Evolutionary conservation across 805 yeast species (phyloP).

Genomic region (Monosporozyma unispora): DNA sequence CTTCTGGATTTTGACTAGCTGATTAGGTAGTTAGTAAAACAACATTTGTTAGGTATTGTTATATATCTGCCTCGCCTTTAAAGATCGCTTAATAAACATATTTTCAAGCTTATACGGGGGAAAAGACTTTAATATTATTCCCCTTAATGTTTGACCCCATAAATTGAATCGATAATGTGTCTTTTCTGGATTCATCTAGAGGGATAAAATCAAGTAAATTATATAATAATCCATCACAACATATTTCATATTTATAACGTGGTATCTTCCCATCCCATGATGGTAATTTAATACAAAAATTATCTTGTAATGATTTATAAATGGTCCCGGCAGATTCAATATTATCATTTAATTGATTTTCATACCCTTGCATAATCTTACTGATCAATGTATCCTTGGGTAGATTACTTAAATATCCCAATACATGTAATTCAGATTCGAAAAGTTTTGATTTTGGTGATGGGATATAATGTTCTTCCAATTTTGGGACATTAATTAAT

Average conservation of each 20-base stretch:
- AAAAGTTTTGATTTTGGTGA: conserved; percentile 25
- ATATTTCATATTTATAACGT: conserved; percentile 16
- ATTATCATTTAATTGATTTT: conserved; percentile 8
- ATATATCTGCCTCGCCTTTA: too few relatives aligned
- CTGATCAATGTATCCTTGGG: conserved; percentile 7
- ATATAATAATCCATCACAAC: conserved; percentile 26
- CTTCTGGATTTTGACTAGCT: too few relatives aligned
- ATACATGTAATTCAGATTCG: conserved; percentile 15
- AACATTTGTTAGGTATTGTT: too few relatives aligned
- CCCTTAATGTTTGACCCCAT: background rate
- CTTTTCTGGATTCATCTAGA: background rate
- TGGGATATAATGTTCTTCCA: conserved; percentile 24
- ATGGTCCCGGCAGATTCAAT: conserved; percentile 10
- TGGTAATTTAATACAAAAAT: conserved; percentile 13
- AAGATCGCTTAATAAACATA: too few relatives aligned
- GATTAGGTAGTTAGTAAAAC: too few relatives aligned
- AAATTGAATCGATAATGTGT: conserved; percentile 1
- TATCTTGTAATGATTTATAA: conserved; percentile 12
- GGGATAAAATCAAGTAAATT: conserved; percentile 14
- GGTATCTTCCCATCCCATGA: conserved; percentile 3
- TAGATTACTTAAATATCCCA: conserved; percentile 18
- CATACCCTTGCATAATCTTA: conserved; percentile 24
- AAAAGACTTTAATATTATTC: background rate
- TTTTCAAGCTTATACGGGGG: background rate
- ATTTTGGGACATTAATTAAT: conserved; percentile 22